Base-by-base conservation (phyloP, 2,329 filamentous ascomycete species). In the Neofusicoccum sp. region DNA sequence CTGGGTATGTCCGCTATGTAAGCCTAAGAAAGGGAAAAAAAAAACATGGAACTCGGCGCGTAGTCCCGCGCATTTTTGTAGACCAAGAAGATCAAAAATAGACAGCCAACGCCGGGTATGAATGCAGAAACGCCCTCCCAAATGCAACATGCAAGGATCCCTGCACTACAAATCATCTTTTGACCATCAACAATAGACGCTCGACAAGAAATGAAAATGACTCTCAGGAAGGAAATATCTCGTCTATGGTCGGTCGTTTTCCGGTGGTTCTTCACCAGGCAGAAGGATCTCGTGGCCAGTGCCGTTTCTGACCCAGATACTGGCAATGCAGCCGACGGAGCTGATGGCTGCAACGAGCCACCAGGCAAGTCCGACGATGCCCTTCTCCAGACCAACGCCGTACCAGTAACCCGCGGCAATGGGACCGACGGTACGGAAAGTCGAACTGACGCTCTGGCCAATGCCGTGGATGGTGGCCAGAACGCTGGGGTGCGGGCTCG, bases 261-360 rank as follows among this genome's bases (percentile, higher is more conserved):
- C 59, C 14, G 59, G 59, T 26, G 48, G 40, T 9, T 61, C 60
- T 30, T 61, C 60, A 20, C 60, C 60, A 4, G 60, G 60, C n/a
- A 61, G 36, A 5, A 61, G 45, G n/a, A 61, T 61, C 44, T 61
- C 60, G 30, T 61, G 60, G 11, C 60, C 60, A n/a, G 60, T 61
- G 0, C 86, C 87, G 66, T 90, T 87, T 38, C 84, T 78, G n/a
- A 89, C 84, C 61, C 81, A 80, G 72, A 85, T 82, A 1, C 84
- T 81, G 9, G 85, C 79, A 2, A 80, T 69, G 70, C 84, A 88
- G 0, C 86, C 86, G 5, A 84, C 57, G 6, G 81, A 74, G 1
- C 84, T 81, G 26, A 88, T 78, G 4, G 75, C 69, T 0, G 84
- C 83, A 41, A 84, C 71, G 20, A 77, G 78, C 83, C 83, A 86